A percentile compares a stretch with the other conserved stretches of the same genome.
Conservation (phyloP, 2,329 filamentous ascomycete genomes). For the Epichloe glyceriae region DNA sequence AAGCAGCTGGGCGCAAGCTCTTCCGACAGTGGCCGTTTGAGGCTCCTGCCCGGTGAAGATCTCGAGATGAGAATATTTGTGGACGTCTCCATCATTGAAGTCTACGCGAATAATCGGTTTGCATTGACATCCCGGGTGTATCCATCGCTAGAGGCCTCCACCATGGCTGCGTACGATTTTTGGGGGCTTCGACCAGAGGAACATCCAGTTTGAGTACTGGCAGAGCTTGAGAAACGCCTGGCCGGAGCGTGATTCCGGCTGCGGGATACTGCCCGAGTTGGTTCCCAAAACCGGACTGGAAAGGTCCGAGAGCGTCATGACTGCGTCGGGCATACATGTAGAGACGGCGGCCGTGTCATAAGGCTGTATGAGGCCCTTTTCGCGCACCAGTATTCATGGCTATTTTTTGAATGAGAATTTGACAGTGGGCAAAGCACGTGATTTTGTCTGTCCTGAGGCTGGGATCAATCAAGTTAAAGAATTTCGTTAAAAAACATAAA, state of each 20-base stretch:
- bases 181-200: neutral
- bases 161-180: neutral
- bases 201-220: slow-evolving; percentile 3
- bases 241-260: slow-evolving; percentile 2
- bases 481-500: too few species aligned
- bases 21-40: slow-evolving; percentile 1
- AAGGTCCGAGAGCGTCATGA: neutral
- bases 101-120: slow-evolving; percentile 12
- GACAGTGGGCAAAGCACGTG: too few species aligned
- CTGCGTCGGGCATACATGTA: neutral
- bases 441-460: too few species aligned
- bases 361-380: neutral
- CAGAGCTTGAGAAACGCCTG: slow-evolving; percentile 1
- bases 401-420: too few species aligned
- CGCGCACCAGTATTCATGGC: too few species aligned
- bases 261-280: slow-evolving; percentile 2
- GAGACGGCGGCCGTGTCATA: slow-evolving; percentile 2
- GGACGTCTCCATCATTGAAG: slow-evolving; percentile 12
- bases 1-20: slow-evolving; percentile 2
- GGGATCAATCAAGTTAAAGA: too few species aligned
- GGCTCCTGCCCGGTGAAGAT: slow-evolving; percentile 8
- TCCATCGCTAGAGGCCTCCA: slow-evolving; percentile 7
- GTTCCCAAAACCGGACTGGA: slow-evolving; percentile 1
- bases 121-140: slow-evolving; percentile 12
- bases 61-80: slow-evolving; percentile 10